A percentile compares a stretch with the other conserved stretches of the same genome.
These are phyloP conservation scores for Cadophora sp. DNA, from an alignment of 2,329 filamentous ascomycete species.

Conservation along the genomic window DNA sequence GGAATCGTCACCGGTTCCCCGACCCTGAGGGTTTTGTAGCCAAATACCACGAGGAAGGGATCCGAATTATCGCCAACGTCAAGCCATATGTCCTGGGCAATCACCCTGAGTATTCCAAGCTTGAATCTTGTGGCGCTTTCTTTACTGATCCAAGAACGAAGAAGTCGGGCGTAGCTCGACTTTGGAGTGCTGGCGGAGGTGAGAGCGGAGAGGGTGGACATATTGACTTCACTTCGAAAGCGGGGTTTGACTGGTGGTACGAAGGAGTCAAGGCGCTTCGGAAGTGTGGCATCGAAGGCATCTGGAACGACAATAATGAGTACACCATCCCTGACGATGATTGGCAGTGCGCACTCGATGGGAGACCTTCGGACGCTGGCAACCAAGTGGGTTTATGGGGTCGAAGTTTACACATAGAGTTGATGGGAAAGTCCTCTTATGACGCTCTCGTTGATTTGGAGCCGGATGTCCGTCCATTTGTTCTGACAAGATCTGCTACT, in stretches of 20 bases:
- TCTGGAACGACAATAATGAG: slow-evolving; percentile 85
- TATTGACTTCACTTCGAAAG: slow-evolving; percentile 74
- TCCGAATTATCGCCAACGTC: slow-evolving; percentile 73
- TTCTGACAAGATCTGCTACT: slow-evolving; percentile 74
- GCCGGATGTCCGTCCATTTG: slow-evolving; percentile 67
- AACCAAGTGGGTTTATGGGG: slow-evolving; percentile 72
- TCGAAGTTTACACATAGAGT: slow-evolving; percentile 70
- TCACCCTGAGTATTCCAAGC: slow-evolving; percentile 69
- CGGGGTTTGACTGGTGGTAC: slow-evolving; percentile 75
- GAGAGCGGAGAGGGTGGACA: slow-evolving; percentile 74
- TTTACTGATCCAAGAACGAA: slow-evolving; percentile 65
- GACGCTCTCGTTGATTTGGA: slow-evolving; percentile 66
- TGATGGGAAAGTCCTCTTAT: slow-evolving; percentile 74
- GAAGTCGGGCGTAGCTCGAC: slow-evolving; percentile 61
- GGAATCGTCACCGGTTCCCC: slow-evolving; percentile 74
- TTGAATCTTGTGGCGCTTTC: slow-evolving; percentile 64
- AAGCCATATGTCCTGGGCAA: slow-evolving; percentile 74
- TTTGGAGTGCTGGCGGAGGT: slow-evolving; percentile 77
- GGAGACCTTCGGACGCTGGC: slow-evolving; percentile 44
- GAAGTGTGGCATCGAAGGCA: slow-evolving; percentile 70
- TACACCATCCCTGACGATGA: slow-evolving; percentile 71
- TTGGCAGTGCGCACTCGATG: slow-evolving; percentile 65
- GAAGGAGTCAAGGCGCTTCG: slow-evolving; percentile 68
- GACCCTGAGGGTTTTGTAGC: slow-evolving; percentile 69
- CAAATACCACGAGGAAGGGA: slow-evolving; percentile 67